Evolutionary conservation across 2,329 filamentous ascomycete species (phyloP).

Genomic region (Trichoderma arundinaceum): DNA sequence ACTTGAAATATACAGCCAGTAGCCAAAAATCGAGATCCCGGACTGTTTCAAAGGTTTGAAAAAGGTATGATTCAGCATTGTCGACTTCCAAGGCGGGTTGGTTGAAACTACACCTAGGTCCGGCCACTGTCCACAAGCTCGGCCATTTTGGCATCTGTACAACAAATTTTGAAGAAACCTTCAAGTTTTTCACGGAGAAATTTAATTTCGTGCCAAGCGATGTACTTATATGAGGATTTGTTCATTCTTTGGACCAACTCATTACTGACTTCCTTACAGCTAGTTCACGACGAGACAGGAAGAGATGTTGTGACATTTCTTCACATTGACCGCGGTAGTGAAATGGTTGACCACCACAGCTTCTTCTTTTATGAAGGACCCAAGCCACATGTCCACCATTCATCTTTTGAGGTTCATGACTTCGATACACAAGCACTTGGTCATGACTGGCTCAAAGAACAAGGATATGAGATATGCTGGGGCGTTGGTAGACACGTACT

Average conservation of each 20-base stretch:
- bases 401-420: conserved; percentile 57
- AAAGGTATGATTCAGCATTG: too few relatives aligned
- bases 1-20: too few relatives aligned
- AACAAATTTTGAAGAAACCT: conserved; percentile 41
- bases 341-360: conserved; percentile 60
- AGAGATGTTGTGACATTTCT: conserved; percentile 52
- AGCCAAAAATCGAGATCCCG: too few relatives aligned
- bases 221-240: conserved; percentile 35
- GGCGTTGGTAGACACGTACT: conserved; percentile 66
- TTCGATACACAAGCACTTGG: conserved; percentile 66
- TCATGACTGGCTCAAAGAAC: conserved; percentile 61
- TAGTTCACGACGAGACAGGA: too few relatives aligned
- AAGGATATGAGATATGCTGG: conserved; percentile 62
- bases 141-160: conserved; percentile 48
- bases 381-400: conserved; percentile 37
- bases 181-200: conserved; percentile 47
- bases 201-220: conserved; percentile 52
- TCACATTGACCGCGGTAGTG: conserved; percentile 58
- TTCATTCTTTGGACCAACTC: too few relatives aligned
- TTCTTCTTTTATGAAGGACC: conserved; percentile 56
- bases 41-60: too few relatives aligned
- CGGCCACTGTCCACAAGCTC: conserved; percentile 44
- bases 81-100: too few relatives aligned
- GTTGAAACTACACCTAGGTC: not conserved
- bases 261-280: too few relatives aligned